phyloP scores from a whole-genome alignment of 257 asterid species.

The Leptodermis oblonga region DNA sequence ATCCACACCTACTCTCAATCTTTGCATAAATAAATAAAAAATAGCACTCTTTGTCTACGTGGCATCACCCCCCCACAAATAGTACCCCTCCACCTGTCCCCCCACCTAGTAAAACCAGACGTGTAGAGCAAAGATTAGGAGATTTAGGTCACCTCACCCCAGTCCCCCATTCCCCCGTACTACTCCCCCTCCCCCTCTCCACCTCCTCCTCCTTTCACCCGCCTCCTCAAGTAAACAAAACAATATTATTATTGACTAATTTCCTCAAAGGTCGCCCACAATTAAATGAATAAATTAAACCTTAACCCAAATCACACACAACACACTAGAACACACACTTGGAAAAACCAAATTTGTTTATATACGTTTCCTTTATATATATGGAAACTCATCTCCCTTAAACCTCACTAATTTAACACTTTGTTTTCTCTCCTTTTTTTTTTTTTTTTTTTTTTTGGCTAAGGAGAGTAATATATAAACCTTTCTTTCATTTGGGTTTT shows the following conservation, averaged over 20 bases:
- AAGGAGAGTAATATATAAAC: neutral
- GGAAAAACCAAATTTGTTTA: neutral
- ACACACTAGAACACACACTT: neutral
- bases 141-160: constrained; percentile 42
- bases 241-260: neutral
- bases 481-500: neutral
- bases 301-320: neutral
- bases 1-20: constrained; percentile 25
- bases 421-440: neutral
- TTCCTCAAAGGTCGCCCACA: neutral
- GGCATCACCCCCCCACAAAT: constrained; percentile 14
- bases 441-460: no score
- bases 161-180: neutral
- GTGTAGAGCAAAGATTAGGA: constrained; percentile 58
- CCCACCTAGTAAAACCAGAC: constrained; percentile 21
- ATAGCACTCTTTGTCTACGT: neutral
- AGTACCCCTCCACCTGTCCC: constrained; percentile 10
- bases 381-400: neutral
- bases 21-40: no score
- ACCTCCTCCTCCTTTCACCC: neutral
- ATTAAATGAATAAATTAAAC: no score
- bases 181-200: neutral
- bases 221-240: neutral
- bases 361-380: neutral
- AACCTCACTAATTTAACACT: neutral